These are phyloP conservation scores for Aleurites moluccanus DNA, from an alignment of 441 rosid species.

Conservation along the genomic window DNA sequence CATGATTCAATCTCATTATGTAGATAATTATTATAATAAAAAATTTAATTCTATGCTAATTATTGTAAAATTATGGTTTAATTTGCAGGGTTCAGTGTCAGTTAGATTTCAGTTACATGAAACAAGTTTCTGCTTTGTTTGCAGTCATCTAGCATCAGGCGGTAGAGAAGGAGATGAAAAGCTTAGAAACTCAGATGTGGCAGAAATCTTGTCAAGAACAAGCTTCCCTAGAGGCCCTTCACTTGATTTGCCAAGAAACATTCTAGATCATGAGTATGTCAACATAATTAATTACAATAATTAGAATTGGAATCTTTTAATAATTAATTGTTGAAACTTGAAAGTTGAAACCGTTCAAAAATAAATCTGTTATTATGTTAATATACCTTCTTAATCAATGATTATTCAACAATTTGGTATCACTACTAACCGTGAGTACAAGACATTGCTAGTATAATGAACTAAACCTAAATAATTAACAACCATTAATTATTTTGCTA, in stretches of 20 bases:
- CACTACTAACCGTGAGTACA: slow-evolving; percentile 20
- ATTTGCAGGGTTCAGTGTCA: slow-evolving; percentile 78
- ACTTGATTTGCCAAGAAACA: slow-evolving; percentile 57
- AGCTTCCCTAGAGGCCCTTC: slow-evolving; percentile 63
- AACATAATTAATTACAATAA: neutral
- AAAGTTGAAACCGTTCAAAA: slow-evolving; percentile 26
- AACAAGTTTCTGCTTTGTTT: slow-evolving; percentile 91
- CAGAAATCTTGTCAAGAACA: slow-evolving; percentile 63
- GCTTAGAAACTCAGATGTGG: slow-evolving; percentile 64
- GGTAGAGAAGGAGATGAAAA: slow-evolving; percentile 74
- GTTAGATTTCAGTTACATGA: slow-evolving; percentile 67
- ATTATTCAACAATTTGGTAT: slow-evolving; percentile 18
- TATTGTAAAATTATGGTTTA: neutral
- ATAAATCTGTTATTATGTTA: slow-evolving; percentile 11
- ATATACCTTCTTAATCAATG: slow-evolving; percentile 13
- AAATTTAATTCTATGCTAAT: neutral
- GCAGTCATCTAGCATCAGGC: slow-evolving; percentile 93
- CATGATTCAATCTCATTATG: neutral
- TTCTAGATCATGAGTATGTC: slow-evolving; percentile 86
- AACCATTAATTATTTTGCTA: slow-evolving; percentile 4
- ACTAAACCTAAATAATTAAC: neutral
- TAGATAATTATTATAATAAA: no score
- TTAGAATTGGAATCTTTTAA: neutral
- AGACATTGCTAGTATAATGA: slow-evolving; percentile 17
- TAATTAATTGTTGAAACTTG: neutral